Evolutionary conservation across 2,329 filamentous ascomycete genomes (phyloP).

Genomic region (Aspergillus candidus): DNA sequence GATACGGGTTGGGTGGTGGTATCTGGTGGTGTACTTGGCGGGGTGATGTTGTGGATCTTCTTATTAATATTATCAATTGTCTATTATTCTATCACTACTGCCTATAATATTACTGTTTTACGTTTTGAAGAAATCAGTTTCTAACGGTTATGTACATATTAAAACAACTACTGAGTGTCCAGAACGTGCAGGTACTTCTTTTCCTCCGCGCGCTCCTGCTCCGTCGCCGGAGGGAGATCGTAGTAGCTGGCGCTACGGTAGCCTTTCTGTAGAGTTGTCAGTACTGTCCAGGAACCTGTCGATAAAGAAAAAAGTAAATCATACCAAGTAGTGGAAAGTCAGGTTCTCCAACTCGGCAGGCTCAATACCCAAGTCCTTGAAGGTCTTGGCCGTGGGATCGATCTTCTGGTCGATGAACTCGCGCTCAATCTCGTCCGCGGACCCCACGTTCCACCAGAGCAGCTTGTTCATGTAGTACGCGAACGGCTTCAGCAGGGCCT

Average conservation of each 20-base stretch:
- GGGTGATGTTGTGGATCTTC: neutral
- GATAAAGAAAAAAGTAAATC: slow-evolving; percentile 34
- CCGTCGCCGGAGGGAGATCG: slow-evolving; percentile 88
- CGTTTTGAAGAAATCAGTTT: slow-evolving; percentile 12
- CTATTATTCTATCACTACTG: neutral
- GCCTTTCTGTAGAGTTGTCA: slow-evolving; percentile 58
- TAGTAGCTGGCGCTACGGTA: slow-evolving; percentile 86
- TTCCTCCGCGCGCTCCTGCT: slow-evolving; percentile 89
- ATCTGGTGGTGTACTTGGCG: neutral
- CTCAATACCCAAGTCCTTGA: slow-evolving; percentile 86
- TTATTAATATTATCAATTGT: neutral
- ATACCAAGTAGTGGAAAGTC: slow-evolving; percentile 89
- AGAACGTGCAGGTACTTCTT: slow-evolving; percentile 95
- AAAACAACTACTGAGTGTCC: slow-evolving; percentile 64
- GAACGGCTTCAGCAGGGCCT: slow-evolving; percentile 67
- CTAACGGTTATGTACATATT: slow-evolving; percentile 39
- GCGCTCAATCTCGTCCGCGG: slow-evolving; percentile 78
- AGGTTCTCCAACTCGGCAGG: slow-evolving; percentile 78
- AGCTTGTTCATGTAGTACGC: slow-evolving; percentile 70
- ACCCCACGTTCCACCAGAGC: slow-evolving; percentile 83
- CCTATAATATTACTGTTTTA: too few species aligned
- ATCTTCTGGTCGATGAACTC: slow-evolving; percentile 93
- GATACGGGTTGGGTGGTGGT: neutral
- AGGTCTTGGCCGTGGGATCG: slow-evolving; percentile 86
- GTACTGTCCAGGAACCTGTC: neutral